A percentile compares a stretch with the other conserved stretches of the same genome.
Evolutionary conservation across 257 asterid genomes (phyloP).

Genomic region (Coffea eugenioides): DNA sequence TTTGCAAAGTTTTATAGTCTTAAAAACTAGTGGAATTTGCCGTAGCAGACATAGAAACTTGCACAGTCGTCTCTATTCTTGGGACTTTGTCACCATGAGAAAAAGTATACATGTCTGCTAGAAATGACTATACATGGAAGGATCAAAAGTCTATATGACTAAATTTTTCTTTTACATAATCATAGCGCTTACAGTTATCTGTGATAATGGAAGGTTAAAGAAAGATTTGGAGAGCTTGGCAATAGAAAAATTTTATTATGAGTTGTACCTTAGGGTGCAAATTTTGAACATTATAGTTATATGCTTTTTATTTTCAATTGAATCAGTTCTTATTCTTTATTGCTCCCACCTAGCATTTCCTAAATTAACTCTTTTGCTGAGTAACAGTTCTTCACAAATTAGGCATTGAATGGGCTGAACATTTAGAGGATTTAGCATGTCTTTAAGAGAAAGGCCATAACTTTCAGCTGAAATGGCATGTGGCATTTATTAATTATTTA

Average conservation of each 20-base stretch:
- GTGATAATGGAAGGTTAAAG: background rate
- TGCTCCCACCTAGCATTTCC: background rate
- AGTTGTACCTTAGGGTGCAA: conserved; percentile 1
- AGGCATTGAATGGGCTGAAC: background rate
- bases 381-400: background rate
- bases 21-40: conserved; percentile 17
- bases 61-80: background rate
- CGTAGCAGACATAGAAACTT: background rate
- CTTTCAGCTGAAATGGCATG: background rate
- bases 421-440: background rate
- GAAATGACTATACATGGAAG: background rate
- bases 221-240: conserved; percentile 8
- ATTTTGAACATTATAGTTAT: background rate
- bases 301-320: conserved; percentile 5
- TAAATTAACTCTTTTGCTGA: background rate
- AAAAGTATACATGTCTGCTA: background rate
- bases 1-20: conserved; percentile 2
- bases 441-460: background rate
- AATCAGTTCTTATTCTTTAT: conserved; percentile 6
- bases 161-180: background rate
- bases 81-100: background rate
- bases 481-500: background rate
- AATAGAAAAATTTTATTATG: background rate
- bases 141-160: conserved; percentile 8
- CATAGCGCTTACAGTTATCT: conserved; percentile 6